Conservation (phyloP, 345 rosid species). For the Abelmoschus esculentus region DNA sequence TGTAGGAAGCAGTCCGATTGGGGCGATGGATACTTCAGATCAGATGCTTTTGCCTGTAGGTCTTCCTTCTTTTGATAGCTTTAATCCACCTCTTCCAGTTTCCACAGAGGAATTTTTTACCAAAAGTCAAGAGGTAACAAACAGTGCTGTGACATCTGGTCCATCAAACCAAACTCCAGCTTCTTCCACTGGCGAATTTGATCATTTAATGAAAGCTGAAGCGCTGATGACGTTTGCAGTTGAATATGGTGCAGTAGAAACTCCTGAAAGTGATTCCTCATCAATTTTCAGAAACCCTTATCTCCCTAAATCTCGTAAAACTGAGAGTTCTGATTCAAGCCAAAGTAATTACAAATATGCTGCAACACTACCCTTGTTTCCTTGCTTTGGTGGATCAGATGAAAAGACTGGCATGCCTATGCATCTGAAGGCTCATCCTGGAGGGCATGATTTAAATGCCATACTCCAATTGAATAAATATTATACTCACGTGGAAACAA, state of each 20-base stretch:
- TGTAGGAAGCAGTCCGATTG: conserved; percentile 71
- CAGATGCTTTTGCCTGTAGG: conserved; percentile 72
- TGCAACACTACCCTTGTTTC: conserved; percentile 74
- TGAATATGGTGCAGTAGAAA: conserved; percentile 94
- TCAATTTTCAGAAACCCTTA: conserved; percentile 76
- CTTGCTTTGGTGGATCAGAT: conserved; percentile 46
- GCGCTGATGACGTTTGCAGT: conserved; percentile 93
- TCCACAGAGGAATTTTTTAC: conserved; percentile 50
- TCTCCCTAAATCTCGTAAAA: conserved; percentile 63
- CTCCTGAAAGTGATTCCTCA: conserved; percentile 57
- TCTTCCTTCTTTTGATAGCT: conserved; percentile 75
- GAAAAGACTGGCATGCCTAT: conserved; percentile 43
- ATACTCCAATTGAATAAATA: conserved; percentile 35
- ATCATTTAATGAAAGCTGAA: conserved; percentile 89
- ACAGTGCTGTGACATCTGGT: conserved; percentile 39
- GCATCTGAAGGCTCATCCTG: conserved; percentile 40
- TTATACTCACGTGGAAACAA: conserved; percentile 64
- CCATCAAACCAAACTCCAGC: conserved; percentile 37
- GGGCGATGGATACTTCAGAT: conserved; percentile 71
- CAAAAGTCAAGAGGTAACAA: conserved; percentile 63
- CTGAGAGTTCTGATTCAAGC: conserved; percentile 66
- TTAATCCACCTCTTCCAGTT: conserved; percentile 50
- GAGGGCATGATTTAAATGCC: conserved; percentile 32
- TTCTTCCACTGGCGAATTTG: conserved; percentile 62
- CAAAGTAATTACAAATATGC: conserved; percentile 62